These are phyloP conservation scores for Acer negundo DNA, from an alignment of 345 rosid genomes.

Conservation along the genomic window DNA sequence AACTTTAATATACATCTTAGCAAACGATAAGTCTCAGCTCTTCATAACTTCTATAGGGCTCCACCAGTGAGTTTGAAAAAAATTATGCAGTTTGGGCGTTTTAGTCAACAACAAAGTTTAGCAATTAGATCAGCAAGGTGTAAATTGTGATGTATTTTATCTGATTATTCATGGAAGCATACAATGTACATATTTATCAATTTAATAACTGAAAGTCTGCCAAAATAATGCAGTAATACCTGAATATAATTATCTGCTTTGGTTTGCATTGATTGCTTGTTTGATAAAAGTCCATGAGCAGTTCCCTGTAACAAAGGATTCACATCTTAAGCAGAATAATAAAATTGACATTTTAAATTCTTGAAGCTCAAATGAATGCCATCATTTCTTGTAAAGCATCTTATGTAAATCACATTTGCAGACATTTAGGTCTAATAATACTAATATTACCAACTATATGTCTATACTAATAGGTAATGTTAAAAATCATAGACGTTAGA, in stretches of 20 bases:
- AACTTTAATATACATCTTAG: too few relatives aligned
- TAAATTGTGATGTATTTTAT: too few relatives aligned
- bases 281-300: constrained; percentile 60
- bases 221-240: constrained; percentile 42
- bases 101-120: background rate
- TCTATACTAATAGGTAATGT: background rate
- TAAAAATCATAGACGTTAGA: background rate
- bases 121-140: too few relatives aligned
- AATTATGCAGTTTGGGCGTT: background rate
- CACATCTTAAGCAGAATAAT: constrained; percentile 7
- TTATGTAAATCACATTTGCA: background rate
- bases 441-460: background rate
- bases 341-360: background rate
- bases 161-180: too few relatives aligned
- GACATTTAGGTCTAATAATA: background rate
- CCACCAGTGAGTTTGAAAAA: background rate
- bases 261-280: constrained; percentile 65
- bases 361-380: constrained; percentile 2
- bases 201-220: background rate
- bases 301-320: constrained; percentile 49
- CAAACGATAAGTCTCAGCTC: too few relatives aligned
- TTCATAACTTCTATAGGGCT: too few relatives aligned
- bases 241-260: constrained; percentile 75
- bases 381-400: background rate
- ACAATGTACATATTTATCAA: background rate